Base-by-base conservation (phyloP, 2,329 filamentous ascomycete genomes). In the Pseudocercospora fuligena region DNA sequence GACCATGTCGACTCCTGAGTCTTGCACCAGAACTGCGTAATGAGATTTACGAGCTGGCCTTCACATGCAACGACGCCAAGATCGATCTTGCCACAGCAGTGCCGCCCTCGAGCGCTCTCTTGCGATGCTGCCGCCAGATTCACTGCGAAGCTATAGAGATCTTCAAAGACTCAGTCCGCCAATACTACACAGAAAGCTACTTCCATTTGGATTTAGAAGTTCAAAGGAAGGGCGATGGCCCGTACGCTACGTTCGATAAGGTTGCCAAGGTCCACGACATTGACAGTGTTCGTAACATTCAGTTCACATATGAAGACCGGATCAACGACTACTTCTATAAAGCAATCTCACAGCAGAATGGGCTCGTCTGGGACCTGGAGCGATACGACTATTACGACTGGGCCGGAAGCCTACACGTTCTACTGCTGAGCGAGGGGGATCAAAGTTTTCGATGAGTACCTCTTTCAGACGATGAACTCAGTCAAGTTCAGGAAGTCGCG, bases 31-130 rank as follows among this genome's bases (percentile, higher is more conserved):
- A 59, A 14, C 31, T 59, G 11, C 51, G 61, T 0, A 64, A 64
- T 53, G 43, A 64, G 9, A 59, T 64, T 16, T 64, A 64, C 61
- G 53, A 64, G n/a, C 61, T 64, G 29, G 61, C 57, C 23, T 59
- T 33, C 40, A 61, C 43, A 3, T 53, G 43, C 1, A 53, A 51
- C 6, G 60, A 61, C 46, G 19, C 23, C 16, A 33, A 61, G 16
- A 25, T 61, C 27, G 21, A 61, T 21, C 60, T 61, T 14, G n/a
- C 51, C 23, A 54, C 9, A 9, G 46, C 60, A 14, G 11, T 12
- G 16, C 47, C 19, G 14, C 60, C 60, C 19, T 53, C 21, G 27
- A 43, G 40, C 31, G 47, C 31, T 6, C 60, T 62, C 2, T 19
- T 56, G 6, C 60, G 21, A 47, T 7, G 27, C n/a, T 56, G 19